phyloP scores from a whole-genome alignment of 2,329 filamentous ascomycete species.

The Penicillium vulpinum region DNA sequence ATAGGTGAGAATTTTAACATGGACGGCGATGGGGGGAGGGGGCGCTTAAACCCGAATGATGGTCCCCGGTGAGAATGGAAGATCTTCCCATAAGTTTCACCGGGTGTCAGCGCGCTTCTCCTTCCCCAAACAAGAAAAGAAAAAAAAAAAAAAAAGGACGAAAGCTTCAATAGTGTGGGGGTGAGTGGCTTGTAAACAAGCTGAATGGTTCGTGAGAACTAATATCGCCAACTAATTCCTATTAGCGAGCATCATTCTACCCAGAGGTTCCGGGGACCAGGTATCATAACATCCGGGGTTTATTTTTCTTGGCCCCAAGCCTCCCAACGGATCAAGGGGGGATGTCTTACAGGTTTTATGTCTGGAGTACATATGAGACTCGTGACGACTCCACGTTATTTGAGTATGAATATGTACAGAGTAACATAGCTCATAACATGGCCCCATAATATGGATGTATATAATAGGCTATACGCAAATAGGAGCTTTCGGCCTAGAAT shows the following conservation, averaged over 20 bases:
- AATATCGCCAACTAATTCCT: not conserved
- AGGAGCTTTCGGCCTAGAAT: not conserved
- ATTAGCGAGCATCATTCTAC: not conserved
- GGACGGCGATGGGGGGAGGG: not conserved
- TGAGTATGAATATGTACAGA: not conserved
- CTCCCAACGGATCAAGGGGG: slow-evolving; percentile 1
- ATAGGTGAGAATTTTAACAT: slow-evolving; percentile 10
- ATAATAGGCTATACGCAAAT: not conserved
- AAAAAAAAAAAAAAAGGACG: not conserved
- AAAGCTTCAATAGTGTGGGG: slow-evolving; percentile 4
- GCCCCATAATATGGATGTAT: not conserved
- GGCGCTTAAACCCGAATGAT: slow-evolving; percentile 6
- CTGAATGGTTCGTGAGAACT: not conserved
- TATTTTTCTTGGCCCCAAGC: not conserved
- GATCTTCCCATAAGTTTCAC: not conserved
- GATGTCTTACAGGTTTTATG: slow-evolving; percentile 8
- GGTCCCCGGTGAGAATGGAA: not conserved
- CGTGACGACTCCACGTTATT: slow-evolving; percentile 7
- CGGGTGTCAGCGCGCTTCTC: not conserved
- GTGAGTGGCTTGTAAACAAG: not conserved
- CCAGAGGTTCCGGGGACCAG: not conserved
- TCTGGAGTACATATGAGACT: not conserved
- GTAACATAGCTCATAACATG: not conserved
- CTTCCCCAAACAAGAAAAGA: not conserved
- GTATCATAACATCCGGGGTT: not conserved